Evolutionary conservation across 225 moss, liverwort and hornwort genomes (phyloP).

Genomic region (Rhytidiadelphus loreus): DNA sequence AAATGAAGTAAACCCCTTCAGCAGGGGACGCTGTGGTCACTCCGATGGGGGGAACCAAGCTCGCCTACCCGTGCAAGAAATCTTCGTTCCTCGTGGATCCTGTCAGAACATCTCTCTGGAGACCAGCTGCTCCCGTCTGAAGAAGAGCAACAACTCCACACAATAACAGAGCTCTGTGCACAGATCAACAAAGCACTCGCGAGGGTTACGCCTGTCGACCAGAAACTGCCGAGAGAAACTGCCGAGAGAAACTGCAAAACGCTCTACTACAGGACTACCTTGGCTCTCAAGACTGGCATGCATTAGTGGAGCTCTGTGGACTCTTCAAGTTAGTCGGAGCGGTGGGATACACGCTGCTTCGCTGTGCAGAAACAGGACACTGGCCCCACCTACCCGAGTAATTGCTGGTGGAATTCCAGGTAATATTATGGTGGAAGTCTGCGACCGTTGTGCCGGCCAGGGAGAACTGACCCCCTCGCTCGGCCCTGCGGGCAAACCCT

Average conservation of each 20-base stretch:
- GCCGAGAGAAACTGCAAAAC: neutral
- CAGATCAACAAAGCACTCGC: neutral
- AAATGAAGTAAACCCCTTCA: neutral
- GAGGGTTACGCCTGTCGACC: neutral
- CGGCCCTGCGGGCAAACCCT: no score
- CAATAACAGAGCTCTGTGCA: neutral
- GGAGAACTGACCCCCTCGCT: no score
- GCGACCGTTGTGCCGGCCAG: no score
- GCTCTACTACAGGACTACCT: no score
- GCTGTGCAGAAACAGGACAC: neutral
- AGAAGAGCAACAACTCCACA: neutral
- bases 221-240: neutral
- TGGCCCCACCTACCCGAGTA: neutral
- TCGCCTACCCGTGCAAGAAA: neutral
- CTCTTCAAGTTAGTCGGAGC: neutral
- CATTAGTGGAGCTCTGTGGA: neutral
- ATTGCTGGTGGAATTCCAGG: neutral
- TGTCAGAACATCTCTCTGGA: neutral
- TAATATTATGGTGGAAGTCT: neutral
- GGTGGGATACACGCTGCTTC: no score
- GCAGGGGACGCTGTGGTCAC: neutral
- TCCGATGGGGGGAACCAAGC: no score
- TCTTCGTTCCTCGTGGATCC: no score
- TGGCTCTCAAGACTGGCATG: neutral
- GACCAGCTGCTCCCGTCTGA: neutral